Evolutionary conservation across 2,329 filamentous ascomycete genomes (phyloP).

Genomic region (Chaetomiaceae sp.): DNA sequence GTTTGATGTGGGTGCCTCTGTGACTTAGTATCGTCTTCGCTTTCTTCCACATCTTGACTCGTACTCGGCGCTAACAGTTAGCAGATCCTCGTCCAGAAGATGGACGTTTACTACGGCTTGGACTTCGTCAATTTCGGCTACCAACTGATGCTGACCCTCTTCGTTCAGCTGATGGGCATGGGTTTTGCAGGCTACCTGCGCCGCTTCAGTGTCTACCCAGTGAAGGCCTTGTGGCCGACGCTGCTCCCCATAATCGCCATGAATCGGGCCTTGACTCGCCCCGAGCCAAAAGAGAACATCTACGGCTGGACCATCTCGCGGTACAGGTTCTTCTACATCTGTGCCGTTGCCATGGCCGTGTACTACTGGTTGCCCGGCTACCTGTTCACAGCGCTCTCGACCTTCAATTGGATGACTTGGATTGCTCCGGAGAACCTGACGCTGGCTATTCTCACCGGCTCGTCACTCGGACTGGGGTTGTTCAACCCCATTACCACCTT

Average conservation of each 20-base stretch:
- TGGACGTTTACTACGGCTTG: conserved; percentile 37
- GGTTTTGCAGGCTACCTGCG: conserved; percentile 36
- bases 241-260: conserved; percentile 34
- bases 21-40: too few relatives aligned
- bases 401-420: conserved; percentile 47
- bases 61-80: background rate
- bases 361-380: conserved; percentile 46
- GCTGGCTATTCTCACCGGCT: conserved; percentile 39
- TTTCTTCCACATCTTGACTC: background rate
- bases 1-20: too few relatives aligned
- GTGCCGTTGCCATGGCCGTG: conserved; percentile 34
- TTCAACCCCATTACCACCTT: conserved; percentile 46
- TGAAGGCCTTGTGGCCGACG: conserved; percentile 38
- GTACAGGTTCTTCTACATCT: conserved; percentile 38
- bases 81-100: conserved; percentile 29
- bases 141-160: conserved; percentile 36
- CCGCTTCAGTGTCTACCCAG: conserved; percentile 34
- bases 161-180: conserved; percentile 39
- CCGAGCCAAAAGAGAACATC: conserved; percentile 32
- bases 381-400: conserved; percentile 37
- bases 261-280: conserved; percentile 29
- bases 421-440: conserved; percentile 41
- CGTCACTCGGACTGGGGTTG: conserved; percentile 34
- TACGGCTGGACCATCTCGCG: conserved; percentile 41
- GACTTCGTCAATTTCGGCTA: conserved; percentile 36